These are phyloP conservation scores for Leishmania lainsoni DNA, from an alignment of 208 protist species.

Conservation along the genomic window DNA sequence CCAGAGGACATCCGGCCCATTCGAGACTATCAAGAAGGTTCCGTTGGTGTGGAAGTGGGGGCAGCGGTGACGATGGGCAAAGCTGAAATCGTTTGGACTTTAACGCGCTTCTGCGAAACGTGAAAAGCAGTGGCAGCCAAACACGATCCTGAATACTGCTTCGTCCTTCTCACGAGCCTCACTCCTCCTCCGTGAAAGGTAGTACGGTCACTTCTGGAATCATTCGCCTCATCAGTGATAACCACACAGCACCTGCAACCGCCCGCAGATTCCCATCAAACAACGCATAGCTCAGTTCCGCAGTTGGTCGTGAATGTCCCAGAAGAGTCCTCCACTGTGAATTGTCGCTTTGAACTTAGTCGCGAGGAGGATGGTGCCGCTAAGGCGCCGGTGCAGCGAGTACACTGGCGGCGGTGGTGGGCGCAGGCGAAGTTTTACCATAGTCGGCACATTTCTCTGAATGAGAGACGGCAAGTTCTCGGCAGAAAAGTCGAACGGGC, in stretches of 20 bases:
- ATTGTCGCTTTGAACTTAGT: conserved; percentile 88
- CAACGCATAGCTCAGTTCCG: conserved; percentile 2
- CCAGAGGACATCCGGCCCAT: not conserved
- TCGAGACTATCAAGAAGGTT: not conserved
- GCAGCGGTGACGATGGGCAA: too few species aligned
- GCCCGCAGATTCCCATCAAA: not conserved
- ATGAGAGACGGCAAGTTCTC: conserved; percentile 88
- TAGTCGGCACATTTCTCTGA: conserved; percentile 85
- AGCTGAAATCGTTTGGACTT: not conserved
- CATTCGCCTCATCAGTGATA: not conserved
- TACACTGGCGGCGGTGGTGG: conserved; percentile 93
- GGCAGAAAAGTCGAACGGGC: conserved; percentile 87
- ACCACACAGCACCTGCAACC: not conserved
- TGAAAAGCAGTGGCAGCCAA: not conserved
- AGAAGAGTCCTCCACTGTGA: conserved; percentile 74
- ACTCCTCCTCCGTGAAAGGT: not conserved
- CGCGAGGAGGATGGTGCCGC: conserved; percentile 94
- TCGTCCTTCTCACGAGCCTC: too few species aligned
- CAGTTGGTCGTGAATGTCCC: conserved; percentile 55
- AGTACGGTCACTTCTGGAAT: not conserved
- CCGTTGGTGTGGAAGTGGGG: not conserved
- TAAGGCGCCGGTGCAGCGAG: conserved; percentile 96
- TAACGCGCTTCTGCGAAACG: not conserved
- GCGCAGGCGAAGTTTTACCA: conserved; percentile 92
- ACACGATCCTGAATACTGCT: not conserved